phyloP scores from a whole-genome alignment of 129 eudicot species.

The Tagetes erecta region DNA sequence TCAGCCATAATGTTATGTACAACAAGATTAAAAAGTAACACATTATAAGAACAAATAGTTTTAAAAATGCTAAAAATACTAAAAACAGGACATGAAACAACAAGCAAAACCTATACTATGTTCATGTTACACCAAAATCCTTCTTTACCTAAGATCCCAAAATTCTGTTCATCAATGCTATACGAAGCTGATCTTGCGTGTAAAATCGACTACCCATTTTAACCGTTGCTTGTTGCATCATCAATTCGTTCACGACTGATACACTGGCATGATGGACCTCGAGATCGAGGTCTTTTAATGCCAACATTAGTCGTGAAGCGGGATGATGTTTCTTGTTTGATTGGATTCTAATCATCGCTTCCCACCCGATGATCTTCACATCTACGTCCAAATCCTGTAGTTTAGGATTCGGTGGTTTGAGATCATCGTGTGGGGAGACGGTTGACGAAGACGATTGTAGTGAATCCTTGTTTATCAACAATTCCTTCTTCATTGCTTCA shows the following conservation, averaged over 20 bases:
- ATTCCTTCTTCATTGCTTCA: conserved; percentile 53
- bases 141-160: conserved; percentile 35
- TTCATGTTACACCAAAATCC: conserved; percentile 26
- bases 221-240: conserved; percentile 91
- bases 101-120: conserved; percentile 20
- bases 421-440: conserved; percentile 28
- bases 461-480: conserved; percentile 39
- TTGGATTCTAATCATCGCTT: conserved; percentile 74
- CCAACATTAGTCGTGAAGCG: conserved; percentile 74
- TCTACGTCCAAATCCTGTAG: conserved; percentile 56
- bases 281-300: conserved; percentile 70
- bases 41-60: conserved; percentile 25
- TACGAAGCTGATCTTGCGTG: conserved; percentile 73
- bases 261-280: conserved; percentile 89
- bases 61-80: conserved; percentile 2
- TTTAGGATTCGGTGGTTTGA: conserved; percentile 19
- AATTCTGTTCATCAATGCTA: conserved; percentile 51
- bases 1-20: conserved; percentile 27
- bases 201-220: conserved; percentile 70
- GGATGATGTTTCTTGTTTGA: conserved; percentile 74
- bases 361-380: conserved; percentile 82
- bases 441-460: conserved; percentile 27
- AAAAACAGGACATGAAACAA: conserved; percentile 15
- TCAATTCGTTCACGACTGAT: conserved; percentile 75
- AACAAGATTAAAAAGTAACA: conserved; percentile 16